Evolutionary conservation across 495 filamentous ascomycete species (phyloP).

Genomic region (Hyaloscypha variabilis): DNA sequence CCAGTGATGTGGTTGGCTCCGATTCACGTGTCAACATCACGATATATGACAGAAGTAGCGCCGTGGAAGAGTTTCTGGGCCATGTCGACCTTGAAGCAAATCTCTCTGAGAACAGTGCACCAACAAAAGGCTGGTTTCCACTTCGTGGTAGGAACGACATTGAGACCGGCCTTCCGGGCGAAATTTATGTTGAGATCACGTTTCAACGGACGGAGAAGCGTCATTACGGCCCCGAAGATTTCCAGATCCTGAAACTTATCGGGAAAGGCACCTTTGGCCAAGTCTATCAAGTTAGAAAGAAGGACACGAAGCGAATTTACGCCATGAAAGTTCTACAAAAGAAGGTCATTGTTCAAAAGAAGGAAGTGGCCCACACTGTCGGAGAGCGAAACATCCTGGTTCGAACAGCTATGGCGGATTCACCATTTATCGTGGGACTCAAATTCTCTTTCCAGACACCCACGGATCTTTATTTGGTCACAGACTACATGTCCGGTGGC

Average conservation of each 20-base stretch:
- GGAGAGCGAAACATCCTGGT: slow-evolving; percentile 97
- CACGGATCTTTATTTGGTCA: slow-evolving; percentile 94
- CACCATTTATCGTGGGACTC: slow-evolving; percentile 95
- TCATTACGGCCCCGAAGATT: slow-evolving; percentile 96
- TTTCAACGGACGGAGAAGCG: slow-evolving; percentile 91
- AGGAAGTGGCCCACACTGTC: slow-evolving; percentile 95
- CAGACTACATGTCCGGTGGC: slow-evolving; percentile 99
- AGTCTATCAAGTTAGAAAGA: slow-evolving; percentile 98
- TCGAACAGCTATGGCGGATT: slow-evolving; percentile 91
- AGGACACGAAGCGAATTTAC: slow-evolving; percentile 93
- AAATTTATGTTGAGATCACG: slow-evolving; percentile 82
- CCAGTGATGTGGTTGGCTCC: slow-evolving; percentile 90
- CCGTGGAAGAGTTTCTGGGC: slow-evolving; percentile 88
- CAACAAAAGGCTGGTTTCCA: slow-evolving; percentile 83
- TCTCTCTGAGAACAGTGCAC: slow-evolving; percentile 61
- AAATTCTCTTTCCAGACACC: slow-evolving; percentile 99
- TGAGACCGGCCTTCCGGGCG: slow-evolving; percentile 73
- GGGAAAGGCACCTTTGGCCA: slow-evolving; percentile 99
- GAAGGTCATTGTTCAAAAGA: slow-evolving; percentile 99
- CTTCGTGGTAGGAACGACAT: slow-evolving; percentile 65
- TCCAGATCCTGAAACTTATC: slow-evolving; percentile 93
- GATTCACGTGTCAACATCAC: slow-evolving; percentile 92
- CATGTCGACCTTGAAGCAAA: slow-evolving; percentile 79
- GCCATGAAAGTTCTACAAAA: slow-evolving; percentile 99
- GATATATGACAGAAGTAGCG: slow-evolving; percentile 80